phyloP scores from a whole-genome alignment of 805 yeast species.

The Pichia californica region DNA sequence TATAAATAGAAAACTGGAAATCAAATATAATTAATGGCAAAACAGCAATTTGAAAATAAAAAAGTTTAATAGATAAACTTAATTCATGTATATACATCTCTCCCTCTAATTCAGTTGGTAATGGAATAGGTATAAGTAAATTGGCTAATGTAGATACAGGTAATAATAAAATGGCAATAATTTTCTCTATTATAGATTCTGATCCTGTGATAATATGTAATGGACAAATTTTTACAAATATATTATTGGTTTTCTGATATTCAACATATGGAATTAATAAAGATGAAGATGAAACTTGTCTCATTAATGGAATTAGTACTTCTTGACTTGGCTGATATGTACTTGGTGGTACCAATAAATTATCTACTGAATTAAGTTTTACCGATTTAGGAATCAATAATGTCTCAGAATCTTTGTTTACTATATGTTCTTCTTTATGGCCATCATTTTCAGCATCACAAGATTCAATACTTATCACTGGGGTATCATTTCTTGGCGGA shows the following conservation, averaged over 20 bases:
- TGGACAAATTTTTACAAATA: conserved; percentile 12
- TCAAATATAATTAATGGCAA: conserved; percentile 9
- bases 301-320: background rate
- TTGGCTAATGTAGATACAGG: conserved; percentile 24
- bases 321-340: background rate
- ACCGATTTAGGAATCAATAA: background rate
- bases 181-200: conserved; percentile 19
- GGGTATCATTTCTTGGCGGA: background rate
- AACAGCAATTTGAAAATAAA: conserved; percentile 25
- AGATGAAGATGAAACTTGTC: background rate
- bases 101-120: conserved; percentile 10
- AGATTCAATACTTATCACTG: background rate
- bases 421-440: no score
- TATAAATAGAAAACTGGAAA: conserved; percentile 1
- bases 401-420: no score
- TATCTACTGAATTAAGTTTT: background rate
- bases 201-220: conserved; percentile 7
- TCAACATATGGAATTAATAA: conserved; percentile 8
- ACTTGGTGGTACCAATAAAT: background rate
- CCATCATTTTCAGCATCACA: no score
- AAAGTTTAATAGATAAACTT: conserved; percentile 19
- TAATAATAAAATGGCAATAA: conserved; percentile 17
- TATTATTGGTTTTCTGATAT: conserved; percentile 5
- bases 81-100: conserved; percentile 17
- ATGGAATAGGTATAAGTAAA: conserved; percentile 25